These are phyloP conservation scores for Schizochytrium sp. DNA, from an alignment of 108 stramenopile species.

Conservation along the genomic window DNA sequence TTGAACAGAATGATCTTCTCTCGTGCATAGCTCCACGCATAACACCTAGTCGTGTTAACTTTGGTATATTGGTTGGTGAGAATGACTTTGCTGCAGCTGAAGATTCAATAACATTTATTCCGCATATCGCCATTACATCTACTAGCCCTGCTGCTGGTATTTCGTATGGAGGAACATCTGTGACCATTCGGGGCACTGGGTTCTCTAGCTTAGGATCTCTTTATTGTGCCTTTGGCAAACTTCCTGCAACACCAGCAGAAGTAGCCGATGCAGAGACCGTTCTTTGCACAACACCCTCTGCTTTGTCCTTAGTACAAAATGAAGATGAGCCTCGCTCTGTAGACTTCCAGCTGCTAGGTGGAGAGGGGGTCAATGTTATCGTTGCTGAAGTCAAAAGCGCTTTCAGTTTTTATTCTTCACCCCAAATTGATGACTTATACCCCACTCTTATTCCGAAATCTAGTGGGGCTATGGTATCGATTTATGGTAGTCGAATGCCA, in stretches of 20 bases:
- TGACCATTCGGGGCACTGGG: background rate
- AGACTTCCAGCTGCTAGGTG: background rate
- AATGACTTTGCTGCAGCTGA: background rate
- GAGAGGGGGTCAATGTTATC: background rate
- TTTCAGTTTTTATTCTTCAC: background rate
- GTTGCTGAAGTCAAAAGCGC: background rate
- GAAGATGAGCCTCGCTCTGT: background rate
- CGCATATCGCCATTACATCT: background rate
- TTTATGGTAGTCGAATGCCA: background rate
- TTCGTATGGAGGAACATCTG: background rate
- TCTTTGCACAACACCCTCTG: background rate
- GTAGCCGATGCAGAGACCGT: background rate
- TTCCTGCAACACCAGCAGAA: background rate
- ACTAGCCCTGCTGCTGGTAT: background rate
- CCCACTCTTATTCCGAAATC: background rate
- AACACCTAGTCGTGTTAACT: background rate
- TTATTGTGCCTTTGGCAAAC: background rate
- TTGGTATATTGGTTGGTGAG: background rate
- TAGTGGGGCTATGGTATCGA: background rate
- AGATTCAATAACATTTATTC: background rate
- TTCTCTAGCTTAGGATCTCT: background rate
- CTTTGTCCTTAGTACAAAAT: background rate
- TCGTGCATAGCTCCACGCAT: constrained; percentile 13
- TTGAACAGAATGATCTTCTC: background rate
- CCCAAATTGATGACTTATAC: background rate